These are phyloP conservation scores for Leccinum subfulvum DNA, from an alignment of 1,284 basidiomycete species.

Conservation along the genomic window DNA sequence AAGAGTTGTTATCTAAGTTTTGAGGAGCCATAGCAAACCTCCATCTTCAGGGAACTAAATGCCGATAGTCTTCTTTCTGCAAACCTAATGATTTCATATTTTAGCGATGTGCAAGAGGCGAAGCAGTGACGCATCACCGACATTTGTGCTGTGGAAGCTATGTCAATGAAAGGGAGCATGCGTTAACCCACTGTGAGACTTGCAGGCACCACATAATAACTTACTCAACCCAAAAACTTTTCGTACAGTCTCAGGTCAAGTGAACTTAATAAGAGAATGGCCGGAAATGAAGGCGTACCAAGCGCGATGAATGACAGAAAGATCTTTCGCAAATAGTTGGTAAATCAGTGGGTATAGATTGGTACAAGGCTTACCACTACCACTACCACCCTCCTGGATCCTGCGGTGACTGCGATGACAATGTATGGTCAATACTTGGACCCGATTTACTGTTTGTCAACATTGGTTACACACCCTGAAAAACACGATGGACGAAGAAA, in stretches of 20 bases:
- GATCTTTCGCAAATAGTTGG: conserved; percentile 18
- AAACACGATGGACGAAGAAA: conserved; percentile 37
- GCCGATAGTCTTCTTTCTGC: conserved; percentile 22
- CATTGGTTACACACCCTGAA: conserved; percentile 24
- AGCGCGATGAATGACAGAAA: conserved; percentile 22
- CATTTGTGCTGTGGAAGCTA: conserved; percentile 30
- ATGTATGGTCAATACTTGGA: background rate
- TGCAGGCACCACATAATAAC: background rate
- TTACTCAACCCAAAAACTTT: conserved; percentile 36
- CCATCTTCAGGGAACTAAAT: conserved; percentile 19
- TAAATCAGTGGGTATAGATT: background rate
- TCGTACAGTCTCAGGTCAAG: conserved; percentile 15
- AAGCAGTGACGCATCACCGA: conserved; percentile 13
- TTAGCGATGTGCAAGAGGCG: conserved; percentile 3
- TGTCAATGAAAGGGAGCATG: background rate
- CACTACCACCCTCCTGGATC: conserved; percentile 14
- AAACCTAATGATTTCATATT: conserved; percentile 19
- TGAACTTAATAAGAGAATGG: background rate
- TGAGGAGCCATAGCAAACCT: conserved; percentile 19
- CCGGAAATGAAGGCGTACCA: conserved; percentile 16
- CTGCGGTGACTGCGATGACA: conserved; percentile 21
- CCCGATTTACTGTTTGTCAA: background rate
- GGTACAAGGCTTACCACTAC: conserved; percentile 18
- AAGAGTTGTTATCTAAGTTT: background rate
- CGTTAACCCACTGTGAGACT: background rate